Base-by-base conservation (phyloP, 305 asterid genomes). In the Solanum hybrid region DNA sequence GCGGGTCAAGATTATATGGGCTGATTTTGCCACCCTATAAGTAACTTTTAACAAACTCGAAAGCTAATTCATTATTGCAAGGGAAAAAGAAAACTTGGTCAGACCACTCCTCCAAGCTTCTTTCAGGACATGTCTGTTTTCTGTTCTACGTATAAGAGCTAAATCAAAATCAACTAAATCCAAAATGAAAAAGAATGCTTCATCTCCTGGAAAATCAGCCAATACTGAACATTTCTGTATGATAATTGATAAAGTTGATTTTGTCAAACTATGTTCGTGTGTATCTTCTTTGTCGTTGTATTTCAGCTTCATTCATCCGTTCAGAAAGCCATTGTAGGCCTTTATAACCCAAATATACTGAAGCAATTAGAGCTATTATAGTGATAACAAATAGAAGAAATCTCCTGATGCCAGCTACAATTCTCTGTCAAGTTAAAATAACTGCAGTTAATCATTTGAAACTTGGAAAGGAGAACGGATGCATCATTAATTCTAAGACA, bases 291-390 rank as follows among this genome's bases (percentile, higher is more conserved):
- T 91, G 93, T 26, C 93, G 96, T 69, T 89, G 94, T 46, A 88
- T 37, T 91, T 97, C 99, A 36, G 88, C 87, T 91, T 94, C 93
- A 87, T 97, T 95, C 99, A 97, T 96, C 95, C 96, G 92, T 90
- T 97, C 99, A 12, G 96, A 94, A 75, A 97, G 94, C 98, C 95
- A 89, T 81, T 95, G 3, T 32, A 97, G 94, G 87, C 96, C 94
- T 88, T 93, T 94, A 88, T 93, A 95, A 20, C 98, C 96, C 4
- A 86, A 94, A 89, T 92, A 94, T 27, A 92, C 92, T 34, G 91
- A 93, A 38, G 92, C 93, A 88, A 92, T 85, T 46, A 94, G 36
- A 51, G 91, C 84, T 11, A 89, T 87, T 42, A 85, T 91, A 69
- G 94, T 80, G 38, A 90, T 37, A 69, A 94, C 89, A 85, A 92